Evolutionary conservation across 257 asterid genomes (phyloP).

Genomic region (Jacaranda copaia): DNA sequence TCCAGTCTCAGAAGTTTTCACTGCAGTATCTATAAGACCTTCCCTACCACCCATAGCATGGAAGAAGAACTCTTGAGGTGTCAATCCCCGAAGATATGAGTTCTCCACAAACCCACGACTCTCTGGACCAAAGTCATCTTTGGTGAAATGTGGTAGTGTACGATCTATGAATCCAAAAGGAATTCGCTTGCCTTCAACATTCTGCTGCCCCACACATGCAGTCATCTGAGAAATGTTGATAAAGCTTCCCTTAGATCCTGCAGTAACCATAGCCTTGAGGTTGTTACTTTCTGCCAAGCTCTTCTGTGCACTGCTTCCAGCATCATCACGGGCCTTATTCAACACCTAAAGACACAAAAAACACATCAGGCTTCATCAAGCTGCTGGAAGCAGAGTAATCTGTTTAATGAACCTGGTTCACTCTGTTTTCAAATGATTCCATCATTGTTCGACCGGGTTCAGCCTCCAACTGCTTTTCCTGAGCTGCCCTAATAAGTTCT

Average conservation of each 20-base stretch:
- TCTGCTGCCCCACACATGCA: slow-evolving; percentile 99
- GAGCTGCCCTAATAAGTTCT: slow-evolving; percentile 75
- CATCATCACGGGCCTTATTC: slow-evolving; percentile 99
- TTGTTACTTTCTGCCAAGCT: slow-evolving; percentile 97
- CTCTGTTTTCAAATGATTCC: slow-evolving; percentile 98
- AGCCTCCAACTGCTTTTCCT: slow-evolving; percentile 86
- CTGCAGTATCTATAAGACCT: slow-evolving; percentile 99
- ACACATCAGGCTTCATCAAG: slow-evolving; percentile 29
- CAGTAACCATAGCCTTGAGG: slow-evolving; percentile 99
- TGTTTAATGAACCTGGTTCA: slow-evolving; percentile 73
- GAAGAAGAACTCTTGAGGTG: slow-evolving; percentile 98
- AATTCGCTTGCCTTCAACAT: slow-evolving; percentile 99
- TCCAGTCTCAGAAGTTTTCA: slow-evolving; percentile 99
- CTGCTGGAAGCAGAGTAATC: slow-evolving; percentile 18
- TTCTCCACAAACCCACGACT: slow-evolving; percentile 99
- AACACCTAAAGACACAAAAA: slow-evolving; percentile 65
- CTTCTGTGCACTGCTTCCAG: slow-evolving; percentile 99
- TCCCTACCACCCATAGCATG: slow-evolving; percentile 99
- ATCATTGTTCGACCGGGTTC: slow-evolving; percentile 99
- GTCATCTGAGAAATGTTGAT: slow-evolving; percentile 99
- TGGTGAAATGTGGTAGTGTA: slow-evolving; percentile 93
- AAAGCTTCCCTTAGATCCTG: slow-evolving; percentile 99
- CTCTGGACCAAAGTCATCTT: slow-evolving; percentile 96
- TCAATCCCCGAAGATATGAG: slow-evolving; percentile 93
- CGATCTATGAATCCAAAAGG: slow-evolving; percentile 95